phyloP scores from a whole-genome alignment of 2,329 filamentous ascomycete genomes.

The Didymella sp. region DNA sequence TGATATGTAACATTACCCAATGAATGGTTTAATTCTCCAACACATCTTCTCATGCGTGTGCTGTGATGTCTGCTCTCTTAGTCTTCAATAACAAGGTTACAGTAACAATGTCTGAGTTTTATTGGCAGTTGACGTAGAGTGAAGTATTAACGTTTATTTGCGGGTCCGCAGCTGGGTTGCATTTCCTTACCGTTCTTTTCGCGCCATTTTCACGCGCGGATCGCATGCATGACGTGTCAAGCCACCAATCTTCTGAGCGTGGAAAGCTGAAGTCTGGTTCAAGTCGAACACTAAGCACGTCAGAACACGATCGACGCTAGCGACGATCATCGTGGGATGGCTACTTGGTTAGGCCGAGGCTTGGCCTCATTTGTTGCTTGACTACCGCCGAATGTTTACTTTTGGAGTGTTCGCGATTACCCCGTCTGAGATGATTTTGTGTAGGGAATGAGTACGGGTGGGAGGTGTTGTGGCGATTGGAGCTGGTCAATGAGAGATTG shows the following conservation, averaged over 20 bases:
- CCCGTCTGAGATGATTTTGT: too few species aligned
- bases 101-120: too few species aligned
- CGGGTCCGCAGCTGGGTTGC: background rate
- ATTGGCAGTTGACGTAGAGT: background rate
- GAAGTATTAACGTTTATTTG: background rate
- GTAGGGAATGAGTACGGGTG: background rate
- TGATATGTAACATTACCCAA: constrained; percentile 42
- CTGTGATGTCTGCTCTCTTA: background rate
- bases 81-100: background rate
- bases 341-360: background rate
- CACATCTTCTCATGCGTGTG: background rate
- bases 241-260: background rate
- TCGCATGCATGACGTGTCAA: constrained; percentile 1
- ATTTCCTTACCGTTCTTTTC: background rate
- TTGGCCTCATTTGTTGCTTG: background rate
- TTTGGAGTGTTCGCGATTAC: background rate
- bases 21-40: constrained; percentile 24
- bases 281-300: constrained; percentile 14
- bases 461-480: too few species aligned
- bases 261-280: constrained; percentile 8
- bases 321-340: constrained; percentile 9
- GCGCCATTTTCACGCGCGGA: too few species aligned
- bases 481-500: too few species aligned
- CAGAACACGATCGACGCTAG: constrained; percentile 17
- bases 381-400: background rate